These are phyloP conservation scores for Pseudogymnoascus sp. DNA, from an alignment of 2,329 filamentous ascomycete genomes.

Conservation along the genomic window DNA sequence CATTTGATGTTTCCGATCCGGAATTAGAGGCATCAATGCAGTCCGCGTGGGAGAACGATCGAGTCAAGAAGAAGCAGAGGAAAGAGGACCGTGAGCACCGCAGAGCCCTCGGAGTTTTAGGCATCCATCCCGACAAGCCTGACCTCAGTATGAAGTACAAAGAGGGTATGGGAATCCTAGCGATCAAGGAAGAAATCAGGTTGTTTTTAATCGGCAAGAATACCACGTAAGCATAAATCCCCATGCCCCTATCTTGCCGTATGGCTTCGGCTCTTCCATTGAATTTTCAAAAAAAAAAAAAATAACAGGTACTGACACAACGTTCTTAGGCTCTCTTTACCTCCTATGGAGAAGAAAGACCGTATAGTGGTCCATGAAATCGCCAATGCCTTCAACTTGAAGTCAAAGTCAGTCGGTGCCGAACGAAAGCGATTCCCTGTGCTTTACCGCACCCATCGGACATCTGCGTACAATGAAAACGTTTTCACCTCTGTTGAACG, in stretches of 20 bases:
- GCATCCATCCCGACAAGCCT: conserved; percentile 35
- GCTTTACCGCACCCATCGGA: conserved; percentile 65
- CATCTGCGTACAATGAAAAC: conserved; percentile 50
- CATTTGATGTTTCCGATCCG: conserved; percentile 52
- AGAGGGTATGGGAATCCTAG: conserved; percentile 59
- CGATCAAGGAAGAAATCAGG: conserved; percentile 65
- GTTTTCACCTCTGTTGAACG: conserved; percentile 42
- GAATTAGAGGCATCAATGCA: conserved; percentile 56
- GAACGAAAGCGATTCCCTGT: conserved; percentile 67
- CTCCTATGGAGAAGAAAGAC: conserved; percentile 72
- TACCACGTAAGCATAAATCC: conserved; percentile 45
- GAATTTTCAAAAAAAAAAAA: background rate
- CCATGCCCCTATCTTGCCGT: conserved; percentile 13
- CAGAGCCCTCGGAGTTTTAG: conserved; percentile 56
- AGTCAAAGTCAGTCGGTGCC: conserved; percentile 73
- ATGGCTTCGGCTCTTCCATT: conserved; percentile 4
- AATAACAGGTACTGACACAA: conserved; percentile 8
- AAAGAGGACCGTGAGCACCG: conserved; percentile 64
- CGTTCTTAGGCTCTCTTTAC: conserved; percentile 56
- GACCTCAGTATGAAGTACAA: conserved; percentile 62
- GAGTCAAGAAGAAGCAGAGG: conserved; percentile 60
- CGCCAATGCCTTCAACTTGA: conserved; percentile 66
- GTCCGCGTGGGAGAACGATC: conserved; percentile 56
- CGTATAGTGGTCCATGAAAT: conserved; percentile 76
- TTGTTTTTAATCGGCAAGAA: conserved; percentile 57